These are phyloP conservation scores for Artemisia tridentata DNA, from an alignment of 129 eudicot species.

Conservation along the genomic window DNA sequence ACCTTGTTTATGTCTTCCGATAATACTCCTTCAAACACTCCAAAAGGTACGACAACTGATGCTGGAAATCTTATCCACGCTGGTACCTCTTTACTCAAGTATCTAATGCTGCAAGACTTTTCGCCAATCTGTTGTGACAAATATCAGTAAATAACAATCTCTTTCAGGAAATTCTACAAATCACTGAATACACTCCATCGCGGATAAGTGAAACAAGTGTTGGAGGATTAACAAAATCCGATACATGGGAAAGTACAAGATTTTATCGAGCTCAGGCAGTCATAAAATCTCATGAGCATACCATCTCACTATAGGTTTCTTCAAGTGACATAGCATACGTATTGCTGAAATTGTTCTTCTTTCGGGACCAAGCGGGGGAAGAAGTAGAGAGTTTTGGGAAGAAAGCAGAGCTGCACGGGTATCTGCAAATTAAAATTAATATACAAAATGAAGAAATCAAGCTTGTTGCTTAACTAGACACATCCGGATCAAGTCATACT, in stretches of 20 bases:
- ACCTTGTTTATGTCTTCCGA: slow-evolving; percentile 57
- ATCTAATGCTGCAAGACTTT: slow-evolving; percentile 47
- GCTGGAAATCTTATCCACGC: slow-evolving; percentile 45
- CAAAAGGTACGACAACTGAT: slow-evolving; percentile 47
- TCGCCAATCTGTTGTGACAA: slow-evolving; percentile 45
- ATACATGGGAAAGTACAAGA: neutral
- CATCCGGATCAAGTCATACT: too few relatives aligned
- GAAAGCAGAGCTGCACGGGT: slow-evolving; percentile 32
- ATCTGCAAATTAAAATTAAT: slow-evolving; percentile 27
- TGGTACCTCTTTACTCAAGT: slow-evolving; percentile 43
- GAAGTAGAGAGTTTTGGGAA: slow-evolving; percentile 33
- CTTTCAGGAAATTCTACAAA: neutral
- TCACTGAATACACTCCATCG: neutral
- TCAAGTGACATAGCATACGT: slow-evolving; percentile 43
- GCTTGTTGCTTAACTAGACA: neutral
- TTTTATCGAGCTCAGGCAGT: slow-evolving; percentile 5
- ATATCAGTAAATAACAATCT: neutral
- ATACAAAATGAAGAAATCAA: neutral
- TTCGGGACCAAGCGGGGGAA: slow-evolving; percentile 32
- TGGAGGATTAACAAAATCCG: neutral
- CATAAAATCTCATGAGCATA: slow-evolving; percentile 20
- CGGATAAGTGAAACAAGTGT: neutral
- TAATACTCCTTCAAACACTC: slow-evolving; percentile 43
- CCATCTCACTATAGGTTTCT: slow-evolving; percentile 43
- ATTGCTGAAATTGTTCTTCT: slow-evolving; percentile 34